These are phyloP conservation scores for Colletotrichum gloeosporioides DNA, from an alignment of 2,329 filamentous ascomycete genomes.

Conservation along the genomic window DNA sequence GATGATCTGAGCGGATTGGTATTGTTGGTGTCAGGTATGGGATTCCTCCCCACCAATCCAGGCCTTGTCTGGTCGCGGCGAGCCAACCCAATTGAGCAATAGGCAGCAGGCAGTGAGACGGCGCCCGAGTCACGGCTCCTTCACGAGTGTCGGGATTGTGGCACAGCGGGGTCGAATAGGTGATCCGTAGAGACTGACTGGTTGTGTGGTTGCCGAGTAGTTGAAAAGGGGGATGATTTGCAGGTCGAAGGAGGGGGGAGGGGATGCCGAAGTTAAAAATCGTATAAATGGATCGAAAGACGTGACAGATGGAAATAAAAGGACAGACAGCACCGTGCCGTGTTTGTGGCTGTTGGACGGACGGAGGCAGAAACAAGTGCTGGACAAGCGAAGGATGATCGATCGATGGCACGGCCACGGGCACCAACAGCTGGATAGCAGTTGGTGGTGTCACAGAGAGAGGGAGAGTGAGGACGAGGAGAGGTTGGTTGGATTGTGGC, in stretches of 20 bases:
- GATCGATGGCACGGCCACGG: conserved; percentile 3
- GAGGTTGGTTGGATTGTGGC: neutral
- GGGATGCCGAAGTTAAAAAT: neutral
- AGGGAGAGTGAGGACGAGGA: neutral
- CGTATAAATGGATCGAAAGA: neutral
- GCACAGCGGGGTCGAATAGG: neutral
- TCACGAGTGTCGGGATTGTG: neutral
- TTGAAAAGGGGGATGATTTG: neutral
- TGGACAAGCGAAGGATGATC: neutral
- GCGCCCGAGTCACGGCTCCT: conserved; percentile 12
- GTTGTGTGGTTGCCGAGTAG: neutral
- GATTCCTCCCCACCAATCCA: neutral
- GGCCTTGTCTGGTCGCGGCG: neutral
- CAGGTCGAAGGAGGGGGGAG: neutral
- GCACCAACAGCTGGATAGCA: neutral
- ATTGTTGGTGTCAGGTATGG: neutral
- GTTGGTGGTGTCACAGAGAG: conserved; percentile 3
- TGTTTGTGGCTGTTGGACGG: neutral
- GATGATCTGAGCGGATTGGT: neutral
- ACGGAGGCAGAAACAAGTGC: neutral
- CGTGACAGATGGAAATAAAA: neutral
- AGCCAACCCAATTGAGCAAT: conserved; percentile 10
- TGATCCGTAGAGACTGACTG: neutral
- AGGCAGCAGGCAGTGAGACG: conserved; percentile 3
- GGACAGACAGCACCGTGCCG: neutral